These are phyloP conservation scores for Gamsiella multidivaricata DNA, from an alignment of 192 early-diverging fungal species.

Conservation along the genomic window DNA sequence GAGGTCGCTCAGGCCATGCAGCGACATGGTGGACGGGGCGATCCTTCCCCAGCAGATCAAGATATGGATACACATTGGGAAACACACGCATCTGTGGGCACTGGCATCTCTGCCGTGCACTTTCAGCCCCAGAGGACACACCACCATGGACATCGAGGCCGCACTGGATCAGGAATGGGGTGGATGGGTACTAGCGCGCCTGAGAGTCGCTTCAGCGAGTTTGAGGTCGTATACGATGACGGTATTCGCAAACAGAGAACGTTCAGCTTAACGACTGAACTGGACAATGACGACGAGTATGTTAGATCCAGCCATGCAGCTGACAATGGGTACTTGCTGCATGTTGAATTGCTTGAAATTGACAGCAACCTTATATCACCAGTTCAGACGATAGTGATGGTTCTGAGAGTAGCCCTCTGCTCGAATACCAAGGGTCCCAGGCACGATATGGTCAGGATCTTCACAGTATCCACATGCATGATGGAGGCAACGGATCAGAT, in stretches of 20 bases:
- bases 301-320: background rate
- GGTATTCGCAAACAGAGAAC: slow-evolving; percentile 51
- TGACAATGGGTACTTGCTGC: background rate
- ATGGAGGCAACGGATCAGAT: no score
- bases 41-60: background rate
- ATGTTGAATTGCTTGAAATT: background rate
- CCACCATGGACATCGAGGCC: background rate
- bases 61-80: background rate
- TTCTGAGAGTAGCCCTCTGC: slow-evolving; percentile 23
- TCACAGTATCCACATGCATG: background rate
- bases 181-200: slow-evolving; percentile 43
- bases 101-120: slow-evolving; percentile 19
- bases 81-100: background rate
- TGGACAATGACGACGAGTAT: slow-evolving; percentile 31
- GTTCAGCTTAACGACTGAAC: slow-evolving; percentile 40
- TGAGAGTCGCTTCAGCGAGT: slow-evolving; percentile 47
- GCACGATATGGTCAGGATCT: background rate
- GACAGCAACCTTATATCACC: background rate
- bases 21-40: background rate
- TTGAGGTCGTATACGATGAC: slow-evolving; percentile 53
- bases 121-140: slow-evolving; percentile 26
- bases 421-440: slow-evolving; percentile 6
- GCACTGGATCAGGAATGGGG: slow-evolving; percentile 1
- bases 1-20: background rate
- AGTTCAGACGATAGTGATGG: background rate